Conservation (phyloP, 2,329 filamentous ascomycete genomes). For the Alternaria hordeiaustralica region DNA sequence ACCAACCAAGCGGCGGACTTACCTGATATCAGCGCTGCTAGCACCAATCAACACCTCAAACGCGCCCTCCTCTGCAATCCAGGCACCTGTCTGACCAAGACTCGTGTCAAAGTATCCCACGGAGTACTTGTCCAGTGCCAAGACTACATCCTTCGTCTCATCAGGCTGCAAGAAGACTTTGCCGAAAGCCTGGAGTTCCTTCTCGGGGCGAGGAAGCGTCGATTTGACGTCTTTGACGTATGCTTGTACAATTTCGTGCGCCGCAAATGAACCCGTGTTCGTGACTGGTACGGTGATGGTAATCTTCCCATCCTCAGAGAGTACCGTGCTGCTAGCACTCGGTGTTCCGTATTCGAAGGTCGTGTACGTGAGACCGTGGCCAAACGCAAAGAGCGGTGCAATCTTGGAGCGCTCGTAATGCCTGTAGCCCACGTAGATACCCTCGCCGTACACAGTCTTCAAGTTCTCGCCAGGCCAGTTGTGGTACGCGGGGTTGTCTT, state of each 20-base stretch:
- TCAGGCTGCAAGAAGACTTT: slow-evolving; percentile 48
- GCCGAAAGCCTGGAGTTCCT: slow-evolving; percentile 73
- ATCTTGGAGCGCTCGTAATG: slow-evolving; percentile 71
- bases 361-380: slow-evolving; percentile 79
- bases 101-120: slow-evolving; percentile 68
- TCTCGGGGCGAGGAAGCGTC: slow-evolving; percentile 68
- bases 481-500: slow-evolving; percentile 73
- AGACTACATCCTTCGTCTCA: slow-evolving; percentile 42
- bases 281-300: slow-evolving; percentile 59
- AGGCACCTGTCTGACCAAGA: slow-evolving; percentile 55
- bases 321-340: slow-evolving; percentile 57
- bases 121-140: slow-evolving; percentile 54
- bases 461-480: slow-evolving; percentile 77
- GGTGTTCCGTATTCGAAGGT: slow-evolving; percentile 70
- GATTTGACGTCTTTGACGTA: slow-evolving; percentile 71
- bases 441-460: slow-evolving; percentile 73
- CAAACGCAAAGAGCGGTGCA: slow-evolving; percentile 74
- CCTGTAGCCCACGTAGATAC: slow-evolving; percentile 74
- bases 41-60: slow-evolving; percentile 69
- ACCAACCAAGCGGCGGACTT: slow-evolving; percentile 34
- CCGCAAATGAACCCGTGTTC: slow-evolving; percentile 64
- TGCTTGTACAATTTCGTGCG: slow-evolving; percentile 70
- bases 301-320: slow-evolving; percentile 55
- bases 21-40: slow-evolving; percentile 69
- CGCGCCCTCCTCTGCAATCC: slow-evolving; percentile 70